Evolutionary conservation across 2,329 filamentous ascomycete species (phyloP).

Genomic region (Trichoderma brevicompactum): DNA sequence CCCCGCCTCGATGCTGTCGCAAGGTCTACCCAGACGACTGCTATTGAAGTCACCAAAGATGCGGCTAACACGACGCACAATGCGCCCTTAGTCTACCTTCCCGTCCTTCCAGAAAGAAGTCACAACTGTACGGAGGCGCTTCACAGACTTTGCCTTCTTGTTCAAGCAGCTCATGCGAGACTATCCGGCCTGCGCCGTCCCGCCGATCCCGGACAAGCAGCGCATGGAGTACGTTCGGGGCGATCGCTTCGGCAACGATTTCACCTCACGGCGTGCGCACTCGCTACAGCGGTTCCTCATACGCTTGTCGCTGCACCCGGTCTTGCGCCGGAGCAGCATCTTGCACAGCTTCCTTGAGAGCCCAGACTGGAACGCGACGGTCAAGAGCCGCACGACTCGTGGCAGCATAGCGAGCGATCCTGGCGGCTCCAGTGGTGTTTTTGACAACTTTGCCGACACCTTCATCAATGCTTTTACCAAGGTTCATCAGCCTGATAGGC

Average conservation of each 20-base stretch:
- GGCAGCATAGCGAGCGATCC: constrained; percentile 57
- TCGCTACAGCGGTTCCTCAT: constrained; percentile 90
- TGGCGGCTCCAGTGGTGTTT: constrained; percentile 68
- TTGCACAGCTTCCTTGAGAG: constrained; percentile 91
- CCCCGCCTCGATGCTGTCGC: constrained; percentile 4
- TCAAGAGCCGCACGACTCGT: constrained; percentile 76
- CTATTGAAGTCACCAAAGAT: background rate
- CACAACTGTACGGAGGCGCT: constrained; percentile 82
- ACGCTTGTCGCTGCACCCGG: constrained; percentile 84
- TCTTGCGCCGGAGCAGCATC: constrained; percentile 80
- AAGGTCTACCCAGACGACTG: background rate
- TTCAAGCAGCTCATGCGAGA: constrained; percentile 88
- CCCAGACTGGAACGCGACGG: constrained; percentile 94
- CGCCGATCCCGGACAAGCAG: constrained; percentile 95
- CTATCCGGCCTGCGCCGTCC: constrained; percentile 89
- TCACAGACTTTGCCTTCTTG: constrained; percentile 97
- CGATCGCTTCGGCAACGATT: constrained; percentile 92
- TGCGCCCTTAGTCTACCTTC: constrained; percentile 77
- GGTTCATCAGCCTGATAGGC: constrained; percentile 90
- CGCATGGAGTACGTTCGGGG: constrained; percentile 98
- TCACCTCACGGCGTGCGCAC: constrained; percentile 84
- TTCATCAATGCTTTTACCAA: constrained; percentile 98
- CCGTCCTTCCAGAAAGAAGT: constrained; percentile 84
- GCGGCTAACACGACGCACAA: background rate
- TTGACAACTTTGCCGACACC: constrained; percentile 93